Evolutionary conservation across 2,329 filamentous ascomycete species (phyloP).

Genomic region (Knufia petricola): DNA sequence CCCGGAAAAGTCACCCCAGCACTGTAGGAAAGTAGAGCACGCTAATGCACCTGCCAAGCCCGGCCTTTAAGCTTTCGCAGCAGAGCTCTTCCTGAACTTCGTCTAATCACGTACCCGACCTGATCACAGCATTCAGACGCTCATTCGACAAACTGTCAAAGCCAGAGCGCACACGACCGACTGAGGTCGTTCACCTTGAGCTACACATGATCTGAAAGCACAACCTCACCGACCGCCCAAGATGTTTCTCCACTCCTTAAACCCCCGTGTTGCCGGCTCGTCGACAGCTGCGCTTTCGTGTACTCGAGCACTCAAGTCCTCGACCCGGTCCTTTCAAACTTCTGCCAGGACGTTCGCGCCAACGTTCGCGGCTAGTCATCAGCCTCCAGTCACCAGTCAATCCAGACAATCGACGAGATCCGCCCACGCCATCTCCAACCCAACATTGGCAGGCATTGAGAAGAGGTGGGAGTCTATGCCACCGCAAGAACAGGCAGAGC

Average conservation of each 20-base stretch:
- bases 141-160: background rate
- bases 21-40: background rate
- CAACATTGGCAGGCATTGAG: conserved; percentile 95
- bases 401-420: conserved; percentile 44
- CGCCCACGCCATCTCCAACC: conserved; percentile 93
- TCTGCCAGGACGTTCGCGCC: conserved; percentile 31
- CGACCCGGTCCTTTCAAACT: conserved; percentile 19
- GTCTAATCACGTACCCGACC: background rate
- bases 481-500: conserved; percentile 95
- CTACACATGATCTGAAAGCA: conserved; percentile 8
- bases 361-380: conserved; percentile 28
- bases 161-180: conserved; percentile 3
- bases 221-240: conserved; percentile 7
- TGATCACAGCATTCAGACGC: background rate
- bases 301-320: conserved; percentile 10
- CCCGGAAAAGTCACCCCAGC: background rate
- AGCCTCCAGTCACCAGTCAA: conserved; percentile 31
- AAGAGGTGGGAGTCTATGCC: conserved; percentile 98
- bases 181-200: conserved; percentile 1
- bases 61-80: conserved; percentile 2
- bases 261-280: conserved; percentile 37
- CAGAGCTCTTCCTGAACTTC: conserved; percentile 5
- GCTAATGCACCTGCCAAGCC: conserved; percentile 5
- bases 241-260: conserved; percentile 38
- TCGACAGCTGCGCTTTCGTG: conserved; percentile 25